phyloP scores from a whole-genome alignment of 2,329 filamentous ascomycete genomes.

The Bimuria novae-zelandiae region DNA sequence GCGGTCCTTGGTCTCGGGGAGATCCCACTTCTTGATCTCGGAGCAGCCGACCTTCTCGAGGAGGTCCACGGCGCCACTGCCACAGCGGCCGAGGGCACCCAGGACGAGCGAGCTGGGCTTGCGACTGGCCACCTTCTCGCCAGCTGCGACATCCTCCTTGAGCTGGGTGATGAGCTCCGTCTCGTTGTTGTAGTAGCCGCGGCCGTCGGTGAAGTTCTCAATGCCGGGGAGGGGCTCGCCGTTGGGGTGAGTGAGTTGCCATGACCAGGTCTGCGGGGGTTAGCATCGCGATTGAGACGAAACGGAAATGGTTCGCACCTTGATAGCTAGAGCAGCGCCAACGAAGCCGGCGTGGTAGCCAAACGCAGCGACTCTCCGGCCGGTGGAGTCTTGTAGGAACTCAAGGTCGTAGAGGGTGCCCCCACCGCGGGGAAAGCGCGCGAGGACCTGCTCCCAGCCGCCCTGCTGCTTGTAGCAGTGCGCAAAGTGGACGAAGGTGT shows the following conservation, averaged over 20 bases:
- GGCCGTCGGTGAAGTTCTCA: slow-evolving; percentile 54
- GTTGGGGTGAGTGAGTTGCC: slow-evolving; percentile 73
- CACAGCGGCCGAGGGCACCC: slow-evolving; percentile 78
- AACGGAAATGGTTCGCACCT: slow-evolving; percentile 24
- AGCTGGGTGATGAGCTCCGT: slow-evolving; percentile 73
- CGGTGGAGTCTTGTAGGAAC: slow-evolving; percentile 76
- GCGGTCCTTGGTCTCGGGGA: slow-evolving; percentile 71
- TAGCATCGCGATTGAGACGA: slow-evolving; percentile 11
- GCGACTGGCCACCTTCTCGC: slow-evolving; percentile 68
- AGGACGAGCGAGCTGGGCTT: slow-evolving; percentile 80
- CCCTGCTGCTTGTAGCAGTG: slow-evolving; percentile 51
- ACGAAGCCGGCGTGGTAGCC: slow-evolving; percentile 57
- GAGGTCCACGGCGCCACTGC: slow-evolving; percentile 80
- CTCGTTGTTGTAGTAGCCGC: slow-evolving; percentile 73
- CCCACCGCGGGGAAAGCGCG: slow-evolving; percentile 75
- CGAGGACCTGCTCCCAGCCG: slow-evolving; percentile 76
- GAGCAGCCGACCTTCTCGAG: slow-evolving; percentile 75
- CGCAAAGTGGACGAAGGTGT: slow-evolving; percentile 49
- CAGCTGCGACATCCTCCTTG: slow-evolving; percentile 70
- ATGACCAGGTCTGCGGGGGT: slow-evolving; percentile 71
- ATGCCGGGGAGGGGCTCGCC: slow-evolving; percentile 69
- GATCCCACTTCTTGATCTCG: slow-evolving; percentile 74
- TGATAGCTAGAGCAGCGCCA: slow-evolving; percentile 53
- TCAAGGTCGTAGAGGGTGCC: slow-evolving; percentile 85
- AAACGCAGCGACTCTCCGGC: slow-evolving; percentile 73